Conservation (phyloP, 2,329 filamentous ascomycete species). For the Aspergillus sojae region DNA sequence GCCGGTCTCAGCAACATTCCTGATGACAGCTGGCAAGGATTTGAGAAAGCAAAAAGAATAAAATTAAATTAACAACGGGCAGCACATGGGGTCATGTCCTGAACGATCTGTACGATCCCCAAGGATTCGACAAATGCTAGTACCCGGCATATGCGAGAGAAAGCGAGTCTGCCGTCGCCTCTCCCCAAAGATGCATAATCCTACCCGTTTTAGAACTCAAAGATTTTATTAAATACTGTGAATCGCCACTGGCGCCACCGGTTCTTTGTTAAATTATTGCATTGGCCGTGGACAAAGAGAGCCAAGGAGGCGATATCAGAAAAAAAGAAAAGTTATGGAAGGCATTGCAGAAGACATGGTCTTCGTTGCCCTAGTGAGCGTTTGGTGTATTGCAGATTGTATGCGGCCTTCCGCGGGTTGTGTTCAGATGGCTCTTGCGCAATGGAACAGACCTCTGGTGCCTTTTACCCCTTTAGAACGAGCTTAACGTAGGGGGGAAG, state of each 20-base stretch:
- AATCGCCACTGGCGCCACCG: conserved; percentile 1
- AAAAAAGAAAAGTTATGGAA: conserved; percentile 4
- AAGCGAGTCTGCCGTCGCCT: not conserved
- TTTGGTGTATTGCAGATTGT: conserved; percentile 10
- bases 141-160: conserved; percentile 1
- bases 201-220: not conserved
- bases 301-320: conserved; percentile 1
- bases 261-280: not conserved
- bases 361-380: conserved; percentile 2
- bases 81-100: not conserved
- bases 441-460: not conserved
- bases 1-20: conserved; percentile 16
- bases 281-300: not conserved
- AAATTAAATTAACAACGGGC: not conserved
- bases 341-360: not conserved
- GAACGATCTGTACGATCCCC: not conserved
- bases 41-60: not conserved
- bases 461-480: conserved; percentile 6
- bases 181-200: not conserved
- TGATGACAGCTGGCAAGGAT: conserved; percentile 4
- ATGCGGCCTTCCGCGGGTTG: conserved; percentile 9
- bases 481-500: not conserved
- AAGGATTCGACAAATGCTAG: conserved; percentile 1
- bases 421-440: conserved; percentile 5
- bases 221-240: not conserved